phyloP scores from a whole-genome alignment of 257 asterid genomes.

The Galeopsis tetrahit region DNA sequence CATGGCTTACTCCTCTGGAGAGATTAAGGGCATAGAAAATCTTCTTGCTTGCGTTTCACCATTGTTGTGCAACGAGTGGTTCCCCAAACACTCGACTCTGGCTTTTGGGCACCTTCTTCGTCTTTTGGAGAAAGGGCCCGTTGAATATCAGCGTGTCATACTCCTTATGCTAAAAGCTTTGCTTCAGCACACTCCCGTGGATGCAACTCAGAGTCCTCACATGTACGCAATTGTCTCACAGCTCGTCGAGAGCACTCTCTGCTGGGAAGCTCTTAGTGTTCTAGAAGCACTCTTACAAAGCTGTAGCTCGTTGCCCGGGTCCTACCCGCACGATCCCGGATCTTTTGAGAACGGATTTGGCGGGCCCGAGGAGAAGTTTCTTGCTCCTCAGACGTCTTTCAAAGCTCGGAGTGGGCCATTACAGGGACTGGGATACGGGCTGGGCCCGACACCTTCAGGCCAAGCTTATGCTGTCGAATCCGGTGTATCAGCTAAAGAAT shows the following conservation, averaged over 20 bases:
- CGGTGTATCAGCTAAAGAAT: constrained; percentile 65
- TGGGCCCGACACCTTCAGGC: constrained; percentile 41
- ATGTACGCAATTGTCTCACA: constrained; percentile 98
- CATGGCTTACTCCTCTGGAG: constrained; percentile 78
- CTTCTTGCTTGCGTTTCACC: constrained; percentile 96
- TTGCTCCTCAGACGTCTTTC: constrained; percentile 85
- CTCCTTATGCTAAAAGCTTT: constrained; percentile 92
- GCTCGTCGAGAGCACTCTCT: constrained; percentile 92
- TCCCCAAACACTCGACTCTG: constrained; percentile 90
- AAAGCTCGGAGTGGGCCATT: constrained; percentile 97
- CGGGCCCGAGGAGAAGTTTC: constrained; percentile 70
- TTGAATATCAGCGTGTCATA: constrained; percentile 91
- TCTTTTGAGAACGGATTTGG: constrained; percentile 72
- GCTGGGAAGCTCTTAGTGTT: constrained; percentile 99
- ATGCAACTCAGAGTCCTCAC: constrained; percentile 96
- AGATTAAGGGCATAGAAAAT: constrained; percentile 78
- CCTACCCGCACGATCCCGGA: constrained; percentile 71
- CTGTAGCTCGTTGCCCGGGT: constrained; percentile 92
- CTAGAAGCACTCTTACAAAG: constrained; percentile 97
- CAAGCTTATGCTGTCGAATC: constrained; percentile 56
- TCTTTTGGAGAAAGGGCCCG: constrained; percentile 91
- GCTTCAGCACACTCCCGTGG: constrained; percentile 97
- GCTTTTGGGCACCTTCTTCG: constrained; percentile 92
- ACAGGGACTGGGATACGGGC: constrained; percentile 69
- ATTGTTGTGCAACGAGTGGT: constrained; percentile 87